Evolutionary conservation across 2,329 filamentous ascomycete species (phyloP), one percentile per base, ranked within the genome.

Genomic region (Clonostachys chloroleuca): DNA sequence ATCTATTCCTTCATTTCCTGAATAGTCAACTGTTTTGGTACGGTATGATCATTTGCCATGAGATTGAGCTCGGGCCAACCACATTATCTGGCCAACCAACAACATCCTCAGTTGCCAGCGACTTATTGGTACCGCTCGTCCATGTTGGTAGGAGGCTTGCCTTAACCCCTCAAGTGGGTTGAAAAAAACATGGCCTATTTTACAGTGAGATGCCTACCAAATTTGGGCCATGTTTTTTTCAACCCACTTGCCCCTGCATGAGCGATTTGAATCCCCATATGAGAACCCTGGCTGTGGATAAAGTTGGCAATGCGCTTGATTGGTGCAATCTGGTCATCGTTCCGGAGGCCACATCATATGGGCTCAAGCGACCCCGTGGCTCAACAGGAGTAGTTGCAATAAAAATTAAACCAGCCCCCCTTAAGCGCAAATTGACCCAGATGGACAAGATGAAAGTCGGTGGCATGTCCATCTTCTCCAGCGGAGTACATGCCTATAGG

Each of bases 211-310:
- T 18, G 18, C 18, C 18, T 18, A 18, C 18, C 18, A 18, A 18
- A 18, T 18, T 18, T 18, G 18, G 18, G 18, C 18, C 18, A 18
- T 18, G 18, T 18, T 18, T 18, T 18, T 18, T 18, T 18, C 18
- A 18, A 18, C 18, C 18, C 18, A 18, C 18, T 18, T 18, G 18
- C 18, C 18, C 89, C 89, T 1, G 87, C 88, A 59, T 94, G 89
- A 2, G 68, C 86, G 6, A 92, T 73, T 66, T 94, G 87, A 48
- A 91, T 82, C 34, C 76, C 86, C 43, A 89, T 81, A 42, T 83
- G 76, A 59, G 86, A 81, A 58, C 69, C 72, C 50, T 77, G 74
- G 34, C 62, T 61, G 56, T 77, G 75, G 36, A 18, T 18, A 48
- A 87, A 88, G 40, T 87, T 83, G 6, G 83, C 74, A 14, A 84